Base-by-base conservation (phyloP, 441 rosid species). In the Metrosideros polymorpha region DNA sequence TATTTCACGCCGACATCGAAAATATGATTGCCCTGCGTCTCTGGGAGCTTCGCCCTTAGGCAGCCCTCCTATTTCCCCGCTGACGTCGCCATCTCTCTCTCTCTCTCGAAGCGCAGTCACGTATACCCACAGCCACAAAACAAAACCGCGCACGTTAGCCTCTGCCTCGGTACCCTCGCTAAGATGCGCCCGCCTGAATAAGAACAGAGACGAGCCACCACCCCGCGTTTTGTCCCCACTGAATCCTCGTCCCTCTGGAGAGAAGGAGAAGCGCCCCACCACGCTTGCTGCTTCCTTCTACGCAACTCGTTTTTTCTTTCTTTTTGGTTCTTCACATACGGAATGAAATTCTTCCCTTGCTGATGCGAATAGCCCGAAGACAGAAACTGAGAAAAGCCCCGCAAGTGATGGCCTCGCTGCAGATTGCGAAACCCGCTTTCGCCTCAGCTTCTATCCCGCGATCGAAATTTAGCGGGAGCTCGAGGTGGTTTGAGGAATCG, bases 391-490 rank as follows among this genome's bases (percentile, higher is more conserved):
- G 30, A 25, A 71, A 43, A 71, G 79, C 39, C 39, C 79, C 10
- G 79, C 43, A 42, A 24, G 15, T 71, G n/a, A 93, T 93, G 95
- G 93, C 91, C 88, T 91, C 92, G 76, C 83, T 91, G 22, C 90
- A 90, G 88, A 51, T 91, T 56, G 45, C 92, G 88, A 93, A 89
- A 88, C 87, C 93, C 12, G 87, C 91, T 84, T 76, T 86, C n/a
- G 89, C 92, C 84, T 92, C 94, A 30, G 79, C 92, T 59, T 90
- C 96, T 53, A 22, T 89, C 90, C 89, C 92, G 27, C 95, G 87
- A 79, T 92, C 91, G 6, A 90, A 91, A 55, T 89, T 91, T 83
- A 91, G 90, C 14, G 88, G 92, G 61, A 93, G 91, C 89, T 85
- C 86, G 55, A 75, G 51, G 71, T 30, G 83, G 13, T 83, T 55